Conservation (phyloP, 352 stramenopile genomes). For the Phytophthora sansomeana region DNA sequence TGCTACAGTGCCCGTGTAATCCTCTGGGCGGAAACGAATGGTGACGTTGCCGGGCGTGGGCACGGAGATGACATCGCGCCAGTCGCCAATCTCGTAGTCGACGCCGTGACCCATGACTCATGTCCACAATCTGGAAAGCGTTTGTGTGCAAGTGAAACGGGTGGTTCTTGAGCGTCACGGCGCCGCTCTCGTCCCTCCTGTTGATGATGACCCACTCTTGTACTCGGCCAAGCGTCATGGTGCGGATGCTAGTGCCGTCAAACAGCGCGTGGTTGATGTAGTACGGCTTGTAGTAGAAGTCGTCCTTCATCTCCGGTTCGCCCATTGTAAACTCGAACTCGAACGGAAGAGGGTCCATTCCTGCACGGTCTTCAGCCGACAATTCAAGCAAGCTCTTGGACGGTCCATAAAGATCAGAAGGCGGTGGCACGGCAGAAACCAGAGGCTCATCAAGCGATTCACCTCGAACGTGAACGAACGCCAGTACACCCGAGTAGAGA, state of each 20-base stretch:
- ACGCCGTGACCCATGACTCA: constrained; percentile 71
- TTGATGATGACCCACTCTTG: constrained; percentile 85
- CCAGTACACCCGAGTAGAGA: constrained; percentile 64
- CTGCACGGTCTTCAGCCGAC: constrained; percentile 32
- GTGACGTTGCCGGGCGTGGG: constrained; percentile 82
- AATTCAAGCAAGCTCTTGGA: constrained; percentile 51
- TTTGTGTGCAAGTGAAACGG: constrained; percentile 90
- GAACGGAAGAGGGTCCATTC: constrained; percentile 51
- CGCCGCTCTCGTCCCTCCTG: constrained; percentile 49
- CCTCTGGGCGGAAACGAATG: constrained; percentile 77
- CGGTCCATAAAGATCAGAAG: constrained; percentile 50
- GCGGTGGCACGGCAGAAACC: constrained; percentile 43
- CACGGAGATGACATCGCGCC: constrained; percentile 82
- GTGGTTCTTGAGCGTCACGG: constrained; percentile 68
- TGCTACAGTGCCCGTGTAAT: constrained; percentile 66
- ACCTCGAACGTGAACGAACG: constrained; percentile 66
- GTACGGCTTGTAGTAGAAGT: constrained; percentile 78
- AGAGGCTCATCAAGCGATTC: constrained; percentile 37
- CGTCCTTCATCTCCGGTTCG: constrained; percentile 53
- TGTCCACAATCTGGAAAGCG: constrained; percentile 81
- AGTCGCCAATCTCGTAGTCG: constrained; percentile 83
- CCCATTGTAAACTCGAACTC: constrained; percentile 70
- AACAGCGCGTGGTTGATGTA: constrained; percentile 77
- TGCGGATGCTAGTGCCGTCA: constrained; percentile 50
- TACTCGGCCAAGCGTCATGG: constrained; percentile 62